Percentiles rank a stretch among this genome's conserved stretches.
These are phyloP conservation scores for Xylariaceae sp. DNA, from an alignment of 2,329 filamentous ascomycete species.

Conservation along the genomic window DNA sequence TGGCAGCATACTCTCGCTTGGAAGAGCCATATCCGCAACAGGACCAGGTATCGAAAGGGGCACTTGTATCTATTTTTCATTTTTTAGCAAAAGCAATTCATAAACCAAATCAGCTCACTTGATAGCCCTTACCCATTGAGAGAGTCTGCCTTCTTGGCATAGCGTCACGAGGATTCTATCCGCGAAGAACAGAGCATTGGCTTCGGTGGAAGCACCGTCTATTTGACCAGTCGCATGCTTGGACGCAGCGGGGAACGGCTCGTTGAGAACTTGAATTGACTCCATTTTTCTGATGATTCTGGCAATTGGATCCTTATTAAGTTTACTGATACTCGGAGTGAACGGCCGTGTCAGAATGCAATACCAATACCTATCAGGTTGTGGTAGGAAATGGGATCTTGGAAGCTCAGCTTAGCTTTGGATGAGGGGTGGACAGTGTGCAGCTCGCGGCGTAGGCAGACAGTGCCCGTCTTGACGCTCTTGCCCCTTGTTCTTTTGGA, in stretches of 20 bases:
- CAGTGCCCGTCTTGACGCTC: too few species aligned
- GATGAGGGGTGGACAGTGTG: not conserved
- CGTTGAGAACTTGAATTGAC: constrained; percentile 38
- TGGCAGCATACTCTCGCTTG: constrained; percentile 55
- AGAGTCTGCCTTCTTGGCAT: constrained; percentile 75
- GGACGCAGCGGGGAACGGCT: constrained; percentile 64
- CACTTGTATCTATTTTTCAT: constrained; percentile 61
- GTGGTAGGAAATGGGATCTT: too few species aligned
- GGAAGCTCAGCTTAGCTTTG: not conserved
- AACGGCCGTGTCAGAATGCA: not conserved
- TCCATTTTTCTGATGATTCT: constrained; percentile 33
- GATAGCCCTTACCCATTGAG: constrained; percentile 76
- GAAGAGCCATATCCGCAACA: constrained; percentile 55
- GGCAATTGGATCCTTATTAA: not conserved
- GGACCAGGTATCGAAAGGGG: constrained; percentile 64
- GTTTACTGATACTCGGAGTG: not conserved
- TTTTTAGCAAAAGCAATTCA: constrained; percentile 2
- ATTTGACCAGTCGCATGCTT: constrained; percentile 57
- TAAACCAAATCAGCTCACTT: not conserved
- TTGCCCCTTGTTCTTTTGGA: not conserved
- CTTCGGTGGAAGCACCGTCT: constrained; percentile 64
- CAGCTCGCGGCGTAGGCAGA: not conserved
- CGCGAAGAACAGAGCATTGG: constrained; percentile 67
- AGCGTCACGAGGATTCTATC: constrained; percentile 91
- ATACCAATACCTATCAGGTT: not conserved